phyloP scores from a whole-genome alignment of 306 rosid species.

The Rosa lucieae region DNA sequence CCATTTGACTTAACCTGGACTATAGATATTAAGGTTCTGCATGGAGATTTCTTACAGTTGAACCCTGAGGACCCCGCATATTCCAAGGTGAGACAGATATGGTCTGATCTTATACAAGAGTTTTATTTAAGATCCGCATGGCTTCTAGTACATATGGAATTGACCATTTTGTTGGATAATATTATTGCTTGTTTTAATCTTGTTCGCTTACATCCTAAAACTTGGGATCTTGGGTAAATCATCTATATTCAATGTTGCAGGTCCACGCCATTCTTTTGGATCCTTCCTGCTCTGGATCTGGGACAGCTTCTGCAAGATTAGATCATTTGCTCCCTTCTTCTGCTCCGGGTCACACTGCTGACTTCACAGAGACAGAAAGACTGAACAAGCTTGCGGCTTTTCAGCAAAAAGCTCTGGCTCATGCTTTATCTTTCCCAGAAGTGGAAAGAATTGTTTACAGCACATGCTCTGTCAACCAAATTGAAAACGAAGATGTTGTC shows the following conservation, averaged over 20 bases:
- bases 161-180: neutral
- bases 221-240: neutral
- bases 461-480: constrained; percentile 79
- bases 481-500: constrained; percentile 79
- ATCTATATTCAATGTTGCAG: constrained; percentile 36
- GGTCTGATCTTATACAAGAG: constrained; percentile 8
- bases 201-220: neutral
- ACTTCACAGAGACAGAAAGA: constrained; percentile 49
- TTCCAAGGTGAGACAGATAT: constrained; percentile 56
- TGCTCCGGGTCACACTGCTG: constrained; percentile 38
- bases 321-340: constrained; percentile 89
- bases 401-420: constrained; percentile 79
- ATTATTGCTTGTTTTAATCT: neutral
- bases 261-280: constrained; percentile 80
- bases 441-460: constrained; percentile 77
- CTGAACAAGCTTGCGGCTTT: constrained; percentile 84
- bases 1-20: constrained; percentile 42
- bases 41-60: constrained; percentile 72
- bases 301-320: constrained; percentile 75
- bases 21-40: constrained; percentile 73
- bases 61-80: constrained; percentile 60
- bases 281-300: constrained; percentile 95
- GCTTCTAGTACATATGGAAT: neutral
- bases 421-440: constrained; percentile 76
- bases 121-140: neutral